A percentile compares a stretch with the other conserved stretches of the same genome.
Evolutionary conservation across 441 rosid species (phyloP).

Genomic region (Euphorbia corollata): DNA sequence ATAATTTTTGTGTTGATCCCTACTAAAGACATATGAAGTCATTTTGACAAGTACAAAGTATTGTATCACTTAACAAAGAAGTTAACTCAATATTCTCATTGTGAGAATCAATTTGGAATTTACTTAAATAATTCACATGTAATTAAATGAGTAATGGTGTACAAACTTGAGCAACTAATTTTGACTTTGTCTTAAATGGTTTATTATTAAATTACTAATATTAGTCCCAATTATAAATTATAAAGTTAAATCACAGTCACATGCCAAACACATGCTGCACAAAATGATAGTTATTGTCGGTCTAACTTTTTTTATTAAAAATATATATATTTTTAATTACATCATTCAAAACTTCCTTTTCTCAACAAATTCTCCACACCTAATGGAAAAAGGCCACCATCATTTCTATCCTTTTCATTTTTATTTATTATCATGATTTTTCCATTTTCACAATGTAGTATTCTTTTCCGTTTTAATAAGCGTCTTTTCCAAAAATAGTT

Average conservation of each 20-base stretch:
- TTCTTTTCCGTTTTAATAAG: no score
- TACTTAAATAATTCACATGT: no score
- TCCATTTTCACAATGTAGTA: no score
- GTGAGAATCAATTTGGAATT: no score
- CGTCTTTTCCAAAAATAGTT: no score
- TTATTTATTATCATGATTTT: no score
- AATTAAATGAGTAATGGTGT: no score
- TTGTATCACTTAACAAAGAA: no score
- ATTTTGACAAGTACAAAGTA: no score
- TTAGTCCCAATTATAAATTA: neutral
- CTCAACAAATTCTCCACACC: conserved; percentile 1
- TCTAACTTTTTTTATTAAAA: neutral
- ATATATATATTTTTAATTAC: neutral
- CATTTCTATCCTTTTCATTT: neutral
- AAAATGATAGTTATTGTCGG: neutral
- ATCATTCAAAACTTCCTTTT: neutral
- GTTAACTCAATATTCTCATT: no score
- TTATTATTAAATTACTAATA: neutral
- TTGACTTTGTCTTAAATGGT: neutral
- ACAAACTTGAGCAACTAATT: neutral
- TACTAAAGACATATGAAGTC: no score
- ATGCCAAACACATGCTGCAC: conserved; percentile 13
- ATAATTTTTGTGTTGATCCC: no score
- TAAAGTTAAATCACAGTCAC: conserved; percentile 8
- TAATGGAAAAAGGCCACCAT: conserved; percentile 6